These are phyloP conservation scores for Pistacia vera DNA, from an alignment of 345 rosid species.

Conservation along the genomic window DNA sequence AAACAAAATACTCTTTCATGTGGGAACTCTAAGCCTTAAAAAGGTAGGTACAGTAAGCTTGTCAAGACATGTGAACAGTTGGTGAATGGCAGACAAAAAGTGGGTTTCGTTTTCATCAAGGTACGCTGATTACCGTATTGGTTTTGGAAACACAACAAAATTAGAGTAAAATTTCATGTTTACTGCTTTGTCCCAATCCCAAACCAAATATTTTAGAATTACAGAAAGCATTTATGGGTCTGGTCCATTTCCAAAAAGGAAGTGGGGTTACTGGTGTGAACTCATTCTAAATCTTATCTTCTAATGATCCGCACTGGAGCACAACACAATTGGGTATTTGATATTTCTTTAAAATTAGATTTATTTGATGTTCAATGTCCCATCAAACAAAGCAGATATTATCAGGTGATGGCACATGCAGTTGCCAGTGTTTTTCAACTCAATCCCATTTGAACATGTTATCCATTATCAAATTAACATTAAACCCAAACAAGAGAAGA, in stretches of 20 bases:
- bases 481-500: background rate
- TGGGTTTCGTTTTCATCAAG: slow-evolving; percentile 16
- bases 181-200: background rate
- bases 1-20: background rate
- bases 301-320: background rate
- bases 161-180: background rate
- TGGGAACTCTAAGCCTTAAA: background rate
- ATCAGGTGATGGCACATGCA: slow-evolving; percentile 20
- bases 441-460: slow-evolving; percentile 12
- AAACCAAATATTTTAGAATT: background rate
- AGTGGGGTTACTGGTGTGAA: background rate
- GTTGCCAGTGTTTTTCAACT: slow-evolving; percentile 6
- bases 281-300: background rate
- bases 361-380: slow-evolving; percentile 9
- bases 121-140: slow-evolving; percentile 10
- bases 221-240: background rate
- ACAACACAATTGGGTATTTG: background rate
- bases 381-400: background rate
- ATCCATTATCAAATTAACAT: slow-evolving; percentile 19
- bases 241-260: background rate
- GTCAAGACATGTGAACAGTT: slow-evolving; percentile 12
- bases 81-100: slow-evolving; percentile 6
- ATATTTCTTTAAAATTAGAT: background rate
- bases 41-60: background rate
- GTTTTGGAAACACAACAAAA: background rate